Evolutionary conservation across 441 rosid species (phyloP), one percentile per base, ranked within the genome.

Genomic region (Erodium moschatum): DNA sequence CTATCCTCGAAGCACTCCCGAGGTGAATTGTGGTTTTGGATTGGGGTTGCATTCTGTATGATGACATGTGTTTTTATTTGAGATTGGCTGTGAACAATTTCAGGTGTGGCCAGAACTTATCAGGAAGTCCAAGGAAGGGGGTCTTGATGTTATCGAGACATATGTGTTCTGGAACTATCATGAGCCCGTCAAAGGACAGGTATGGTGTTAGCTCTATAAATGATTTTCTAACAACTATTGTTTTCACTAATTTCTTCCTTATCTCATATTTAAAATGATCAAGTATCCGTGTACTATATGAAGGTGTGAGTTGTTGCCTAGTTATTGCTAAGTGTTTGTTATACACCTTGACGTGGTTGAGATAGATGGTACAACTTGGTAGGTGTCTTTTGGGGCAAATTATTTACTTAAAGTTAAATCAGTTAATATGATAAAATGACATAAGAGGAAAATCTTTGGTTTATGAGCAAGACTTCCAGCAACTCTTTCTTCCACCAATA

Each of bases 161-260:
- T 85, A 83, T 27, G 89, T 85, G 46, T 87, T 87, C 65, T 87
- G 88, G 90, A 87, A 87, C 79, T 79, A 83, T 66, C 92, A 84
- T 27, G 88, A 87, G 77, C 90, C 92, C 16, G 76, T 78, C 27
- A 83, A 75, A 78, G 88, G 92, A 67, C 83, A 85, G 92, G 89
- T 85, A 77, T 11, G 24, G 31, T 12, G 20, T 60, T 18, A 54
- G 69, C 62, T 58, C 19, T 67, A 18, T 21, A 66, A 15, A 54
- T 44, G 31, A 29, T 6, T 10, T 52, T 40, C 16, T n/a, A 29
- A 12, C 15, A 8, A 20, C 27, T 11, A 6, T 58, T 24, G 29
- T 61, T 21, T 61, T 61, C 15, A 61, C 16, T 24, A 4, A 2
- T 61, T 21, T 24, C 35, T 4, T 61, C 16, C 16, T 11, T 24